phyloP scores from a whole-genome alignment of 2,329 filamentous ascomycete species.

The Leptographium lundbergii region DNA sequence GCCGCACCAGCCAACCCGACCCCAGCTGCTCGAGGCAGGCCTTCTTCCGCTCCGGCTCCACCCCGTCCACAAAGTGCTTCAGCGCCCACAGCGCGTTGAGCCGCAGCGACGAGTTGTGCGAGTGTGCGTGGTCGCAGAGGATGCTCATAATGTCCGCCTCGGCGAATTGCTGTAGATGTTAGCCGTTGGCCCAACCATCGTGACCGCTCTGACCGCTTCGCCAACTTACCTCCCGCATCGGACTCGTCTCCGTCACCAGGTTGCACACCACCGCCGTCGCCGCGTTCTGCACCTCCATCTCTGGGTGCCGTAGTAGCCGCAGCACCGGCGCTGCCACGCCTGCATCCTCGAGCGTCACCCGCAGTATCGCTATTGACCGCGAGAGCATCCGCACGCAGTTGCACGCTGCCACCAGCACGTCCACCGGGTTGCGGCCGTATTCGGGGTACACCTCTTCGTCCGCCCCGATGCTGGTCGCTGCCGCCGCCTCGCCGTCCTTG shows the following conservation, averaged over 20 bases:
- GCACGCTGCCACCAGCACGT: constrained; percentile 76
- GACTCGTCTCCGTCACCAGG: constrained; percentile 75
- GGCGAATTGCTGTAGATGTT: constrained; percentile 46
- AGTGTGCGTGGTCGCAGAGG: constrained; percentile 75
- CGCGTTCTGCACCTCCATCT: constrained; percentile 72
- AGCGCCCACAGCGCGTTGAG: constrained; percentile 86
- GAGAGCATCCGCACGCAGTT: constrained; percentile 70
- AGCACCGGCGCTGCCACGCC: constrained; percentile 69
- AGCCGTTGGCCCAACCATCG: background rate
- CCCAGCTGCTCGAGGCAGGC: constrained; percentile 65
- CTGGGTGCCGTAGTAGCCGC: constrained; percentile 57
- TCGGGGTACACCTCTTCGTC: constrained; percentile 24
- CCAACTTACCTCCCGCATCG: constrained; percentile 67
- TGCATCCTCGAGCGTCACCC: constrained; percentile 79
- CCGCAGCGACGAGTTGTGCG: constrained; percentile 62
- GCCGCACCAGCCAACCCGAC: constrained; percentile 65
- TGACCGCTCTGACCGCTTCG: background rate
- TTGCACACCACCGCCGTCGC: constrained; percentile 79
- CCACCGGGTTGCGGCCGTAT: constrained; percentile 61
- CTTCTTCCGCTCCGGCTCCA: constrained; percentile 60
- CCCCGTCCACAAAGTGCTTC: constrained; percentile 73
- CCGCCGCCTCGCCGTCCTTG: constrained; percentile 17
- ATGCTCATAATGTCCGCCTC: constrained; percentile 62
- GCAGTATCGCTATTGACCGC: constrained; percentile 68
- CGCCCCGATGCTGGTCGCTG: background rate